Percentiles rank a stretch among this genome's conserved stretches.
phyloP scores from a whole-genome alignment of 495 filamentous ascomycete species.

The Filosporella fistucella region DNA sequence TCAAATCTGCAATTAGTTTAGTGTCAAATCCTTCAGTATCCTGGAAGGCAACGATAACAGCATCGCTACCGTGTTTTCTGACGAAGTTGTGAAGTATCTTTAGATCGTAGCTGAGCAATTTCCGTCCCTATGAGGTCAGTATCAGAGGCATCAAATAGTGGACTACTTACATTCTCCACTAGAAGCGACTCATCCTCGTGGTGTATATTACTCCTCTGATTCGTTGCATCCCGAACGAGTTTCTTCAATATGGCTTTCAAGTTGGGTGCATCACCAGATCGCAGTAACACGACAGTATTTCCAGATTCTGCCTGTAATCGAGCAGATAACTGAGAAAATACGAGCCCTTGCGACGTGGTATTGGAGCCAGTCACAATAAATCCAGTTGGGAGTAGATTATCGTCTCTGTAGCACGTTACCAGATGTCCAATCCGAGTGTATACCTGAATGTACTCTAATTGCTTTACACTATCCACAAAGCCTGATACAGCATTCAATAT shows the following conservation, averaged over 20 bases:
- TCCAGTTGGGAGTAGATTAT: slow-evolving; percentile 64
- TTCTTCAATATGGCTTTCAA: slow-evolving; percentile 79
- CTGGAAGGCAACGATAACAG: slow-evolving; percentile 73
- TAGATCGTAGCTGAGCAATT: slow-evolving; percentile 86
- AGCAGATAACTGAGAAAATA: slow-evolving; percentile 66
- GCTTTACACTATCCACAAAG: slow-evolving; percentile 51
- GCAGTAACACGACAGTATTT: slow-evolving; percentile 61
- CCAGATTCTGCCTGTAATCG: slow-evolving; percentile 40
- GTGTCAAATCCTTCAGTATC: slow-evolving; percentile 93
- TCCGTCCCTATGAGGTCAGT: slow-evolving; percentile 46
- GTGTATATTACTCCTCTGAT: slow-evolving; percentile 42
- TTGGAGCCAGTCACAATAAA: slow-evolving; percentile 86
- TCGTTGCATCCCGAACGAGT: slow-evolving; percentile 71
- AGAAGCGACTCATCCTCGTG: slow-evolving; percentile 29
- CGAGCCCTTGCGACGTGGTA: slow-evolving; percentile 67
- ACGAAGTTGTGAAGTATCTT: slow-evolving; percentile 69
- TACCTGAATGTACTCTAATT: slow-evolving; percentile 19
- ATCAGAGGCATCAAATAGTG: background rate
- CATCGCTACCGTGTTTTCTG: slow-evolving; percentile 45
- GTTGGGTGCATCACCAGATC: slow-evolving; percentile 74
- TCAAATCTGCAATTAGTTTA: slow-evolving; percentile 68
- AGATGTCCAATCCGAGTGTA: background rate
- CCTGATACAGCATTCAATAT: slow-evolving; percentile 58
- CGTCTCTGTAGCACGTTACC: slow-evolving; percentile 15
- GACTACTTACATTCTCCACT: slow-evolving; percentile 47